These are phyloP conservation scores for Adansonia digitata DNA, from an alignment of 345 rosid species.

Conservation along the genomic window DNA sequence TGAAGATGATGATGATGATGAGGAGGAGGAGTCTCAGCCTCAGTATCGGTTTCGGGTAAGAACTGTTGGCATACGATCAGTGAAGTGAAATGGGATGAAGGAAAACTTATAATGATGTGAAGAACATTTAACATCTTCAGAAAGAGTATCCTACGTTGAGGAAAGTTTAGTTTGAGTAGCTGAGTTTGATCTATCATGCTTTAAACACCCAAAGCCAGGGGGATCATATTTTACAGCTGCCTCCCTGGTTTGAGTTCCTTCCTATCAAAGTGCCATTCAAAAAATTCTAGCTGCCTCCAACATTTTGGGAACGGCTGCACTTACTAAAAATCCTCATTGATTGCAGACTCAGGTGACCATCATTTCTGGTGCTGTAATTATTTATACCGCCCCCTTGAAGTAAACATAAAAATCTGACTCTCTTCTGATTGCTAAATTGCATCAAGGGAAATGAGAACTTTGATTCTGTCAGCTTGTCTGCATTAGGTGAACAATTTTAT, in stretches of 20 bases:
- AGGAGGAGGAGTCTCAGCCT: conserved; percentile 55
- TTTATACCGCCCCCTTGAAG: neutral
- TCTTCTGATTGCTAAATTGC: neutral
- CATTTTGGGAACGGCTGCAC: neutral
- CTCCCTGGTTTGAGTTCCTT: neutral
- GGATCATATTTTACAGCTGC: conserved; percentile 1
- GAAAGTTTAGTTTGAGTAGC: neutral
- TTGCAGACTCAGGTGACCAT: conserved; percentile 5
- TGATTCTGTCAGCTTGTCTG: neutral
- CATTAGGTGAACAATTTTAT: neutral
- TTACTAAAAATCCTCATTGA: neutral
- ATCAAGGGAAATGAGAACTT: neutral
- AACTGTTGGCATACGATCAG: conserved; percentile 73
- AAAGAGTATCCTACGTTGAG: neutral
- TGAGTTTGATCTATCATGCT: neutral
- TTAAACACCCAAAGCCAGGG: neutral
- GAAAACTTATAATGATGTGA: neutral
- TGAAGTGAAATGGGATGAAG: conserved; percentile 44
- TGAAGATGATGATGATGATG: conserved; percentile 63
- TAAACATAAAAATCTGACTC: neutral
- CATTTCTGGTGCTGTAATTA: neutral
- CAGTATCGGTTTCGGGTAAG: conserved; percentile 78
- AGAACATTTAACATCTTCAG: neutral
- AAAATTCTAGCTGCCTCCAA: neutral
- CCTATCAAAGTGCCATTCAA: neutral